Base-by-base conservation (phyloP, 139 green algal genomes). In the Gonium pectorale region DNA sequence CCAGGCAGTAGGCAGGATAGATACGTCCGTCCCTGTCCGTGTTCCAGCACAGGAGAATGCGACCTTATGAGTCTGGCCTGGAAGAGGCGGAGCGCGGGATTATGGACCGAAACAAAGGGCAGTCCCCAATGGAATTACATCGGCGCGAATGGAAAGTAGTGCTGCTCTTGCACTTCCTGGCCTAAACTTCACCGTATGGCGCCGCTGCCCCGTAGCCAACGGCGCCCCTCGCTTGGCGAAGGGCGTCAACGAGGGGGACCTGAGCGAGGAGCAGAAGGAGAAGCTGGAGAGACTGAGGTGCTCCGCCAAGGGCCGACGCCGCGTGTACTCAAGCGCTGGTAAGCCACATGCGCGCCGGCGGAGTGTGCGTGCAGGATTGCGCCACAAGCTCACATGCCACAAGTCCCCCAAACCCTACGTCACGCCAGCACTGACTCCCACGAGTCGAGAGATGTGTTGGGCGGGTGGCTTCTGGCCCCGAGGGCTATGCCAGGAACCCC, bases 301-400 rank as follows among this genome's bases (percentile, higher is more conserved):
- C 86, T 68, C 79, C 83, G 90, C 78, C 85, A 52, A 81, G 37
- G 86, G 86, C 56, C 78, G 92, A 0, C 91, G 92, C 63, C 86
- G 80, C 9, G 41, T 94, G 21, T 95, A 95, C 80, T 87, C 94
- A 83, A 80, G 51, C 26, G 83, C 81, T 11, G 15, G 68, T 54
- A 54, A 29, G 68, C 46, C 13, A 37, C 40, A 26, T 60, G 59
- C n/a, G 59, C 22, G n/a, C 29, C 17, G 15, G 59, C 59, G 59
- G 59, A 31, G 59, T 26, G n/a, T 38, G 29, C 59, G 59, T 67
- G 59, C 59, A 26, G 21, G n/a, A 21, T 7, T 40, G 59, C 29
- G n/a, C 22, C 13, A 46, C 33, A 64, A 9, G 19, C 56, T 64
- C 15, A 27, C 6, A 29, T 33, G 19, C 22, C 6, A 64, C 56